A percentile compares a stretch with the other conserved stretches of the same genome.
phyloP scores from a whole-genome alignment of 495 filamentous ascomycete genomes.

The Umbilicaria muhlenbergii region DNA sequence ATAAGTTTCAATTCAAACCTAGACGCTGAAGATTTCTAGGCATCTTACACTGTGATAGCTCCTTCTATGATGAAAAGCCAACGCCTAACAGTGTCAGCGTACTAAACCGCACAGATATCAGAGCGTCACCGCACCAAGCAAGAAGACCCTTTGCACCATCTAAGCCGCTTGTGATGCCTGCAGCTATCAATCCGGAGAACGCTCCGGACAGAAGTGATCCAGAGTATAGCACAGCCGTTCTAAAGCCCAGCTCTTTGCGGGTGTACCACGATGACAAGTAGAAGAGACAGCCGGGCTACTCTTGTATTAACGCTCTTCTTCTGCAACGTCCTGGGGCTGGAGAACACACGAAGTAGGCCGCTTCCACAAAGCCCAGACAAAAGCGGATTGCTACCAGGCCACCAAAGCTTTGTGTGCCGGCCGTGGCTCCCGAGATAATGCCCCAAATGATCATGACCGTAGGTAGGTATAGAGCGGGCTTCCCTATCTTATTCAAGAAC shows the following conservation, averaged over 20 bases:
- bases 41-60: constrained; percentile 29
- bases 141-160: constrained; percentile 26
- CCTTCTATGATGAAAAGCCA: constrained; percentile 79
- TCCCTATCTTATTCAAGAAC: constrained; percentile 31
- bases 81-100: constrained; percentile 8
- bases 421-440: constrained; percentile 49
- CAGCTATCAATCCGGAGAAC: constrained; percentile 49
- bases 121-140: constrained; percentile 24
- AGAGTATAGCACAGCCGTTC: constrained; percentile 30
- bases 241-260: constrained; percentile 32
- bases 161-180: constrained; percentile 29
- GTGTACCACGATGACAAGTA: constrained; percentile 36
- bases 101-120: neutral
- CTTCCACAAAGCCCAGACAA: constrained; percentile 52
- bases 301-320: too few species aligned
- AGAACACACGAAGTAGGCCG: constrained; percentile 23
- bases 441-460: constrained; percentile 54
- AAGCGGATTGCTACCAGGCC: constrained; percentile 52
- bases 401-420: constrained; percentile 38
- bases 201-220: constrained; percentile 39
- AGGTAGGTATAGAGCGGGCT: constrained; percentile 50
- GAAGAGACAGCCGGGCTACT: constrained; percentile 28
- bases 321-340: too few species aligned
- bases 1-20: neutral
- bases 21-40: constrained; percentile 12